Evolutionary conservation across 2,329 filamentous ascomycete species (phyloP), one percentile per base, ranked within the genome.

Genomic region (Thielaviopsis ethacetica): DNA sequence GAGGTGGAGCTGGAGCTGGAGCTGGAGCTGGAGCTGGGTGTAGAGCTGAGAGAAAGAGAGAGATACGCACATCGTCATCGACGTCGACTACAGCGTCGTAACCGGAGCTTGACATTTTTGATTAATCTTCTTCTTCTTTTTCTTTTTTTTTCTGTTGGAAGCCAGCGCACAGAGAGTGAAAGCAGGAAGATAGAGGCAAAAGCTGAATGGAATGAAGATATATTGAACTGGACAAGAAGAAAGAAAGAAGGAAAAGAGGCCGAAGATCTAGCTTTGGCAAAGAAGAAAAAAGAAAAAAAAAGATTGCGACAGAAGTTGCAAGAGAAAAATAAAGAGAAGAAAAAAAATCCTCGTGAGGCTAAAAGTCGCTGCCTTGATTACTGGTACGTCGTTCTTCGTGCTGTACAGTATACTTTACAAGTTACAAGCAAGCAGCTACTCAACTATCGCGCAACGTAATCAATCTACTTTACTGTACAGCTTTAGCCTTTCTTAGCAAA

Each of bases 1-100:
- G 27, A 27, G 21, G 17, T 19, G 27, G 49, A 51, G 24, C 24
- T 26, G 24, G 24, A 53, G 55, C 50, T 62, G 65, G 59, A 65
- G 62, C 50, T 24, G 41, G 57, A 34, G 52, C 17, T n/a, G 49
- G 50, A 51, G 27, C 34, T 47, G 47, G 53, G 56, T 58, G 61
- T 72, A 47, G 3, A 9, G 19, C 2, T 5, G n/a, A 17, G 17
- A n/a, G 17, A 17, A 9, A 17, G 44, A n/a, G 44, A 49, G 44
- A 21, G 2, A 21, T 3, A 19, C n/a, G 64, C 74, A 95, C 90
- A 81, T 97, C 93, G 68, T 93, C 88, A 71, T 98, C 93, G 59
- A 97, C 85, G 67, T 98, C 93, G 62, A 98, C 93, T 64, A 98
- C 91, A 62, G 95, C 93, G 76, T 98, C 93, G 72, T 98, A 98